Conservation (phyloP, 257 asterid genomes). For the Gynochthodes officinalis region DNA sequence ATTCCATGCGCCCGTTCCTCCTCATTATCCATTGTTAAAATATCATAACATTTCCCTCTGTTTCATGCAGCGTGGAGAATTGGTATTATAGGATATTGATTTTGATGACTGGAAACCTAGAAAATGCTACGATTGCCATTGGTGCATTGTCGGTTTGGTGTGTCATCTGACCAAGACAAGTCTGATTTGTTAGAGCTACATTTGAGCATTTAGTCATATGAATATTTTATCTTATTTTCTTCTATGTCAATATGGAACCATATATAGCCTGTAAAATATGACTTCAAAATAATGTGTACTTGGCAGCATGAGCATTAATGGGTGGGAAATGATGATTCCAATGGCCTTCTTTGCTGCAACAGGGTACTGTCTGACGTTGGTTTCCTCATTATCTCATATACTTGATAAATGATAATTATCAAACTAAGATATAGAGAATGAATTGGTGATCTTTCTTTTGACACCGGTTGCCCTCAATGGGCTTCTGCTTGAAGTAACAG, state of each 20-base stretch:
- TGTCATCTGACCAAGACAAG: neutral
- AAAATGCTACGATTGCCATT: constrained; percentile 3
- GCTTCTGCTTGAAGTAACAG: neutral
- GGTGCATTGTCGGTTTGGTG: constrained; percentile 16
- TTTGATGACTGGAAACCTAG: constrained; percentile 11
- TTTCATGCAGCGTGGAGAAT: constrained; percentile 19
- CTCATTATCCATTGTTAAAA: neutral
- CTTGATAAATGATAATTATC: too few relatives aligned
- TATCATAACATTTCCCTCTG: neutral
- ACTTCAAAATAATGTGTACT: neutral
- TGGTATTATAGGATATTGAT: constrained; percentile 18
- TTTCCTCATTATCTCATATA: neutral
- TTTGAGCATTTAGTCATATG: too few relatives aligned
- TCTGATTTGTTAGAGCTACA: neutral
- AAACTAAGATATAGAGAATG: too few relatives aligned
- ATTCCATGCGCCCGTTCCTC: neutral
- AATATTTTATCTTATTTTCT: neutral
- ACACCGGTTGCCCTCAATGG: neutral
- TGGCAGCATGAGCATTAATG: constrained; percentile 45
- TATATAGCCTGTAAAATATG: neutral
- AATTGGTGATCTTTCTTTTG: too few relatives aligned
- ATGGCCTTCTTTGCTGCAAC: constrained; percentile 53
- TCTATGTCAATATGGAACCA: neutral
- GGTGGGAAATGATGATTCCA: constrained; percentile 54
- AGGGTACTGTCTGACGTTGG: constrained; percentile 23